Evolutionary conservation across 805 yeast genomes (phyloP).

Genomic region (Starmerella apicola): DNA sequence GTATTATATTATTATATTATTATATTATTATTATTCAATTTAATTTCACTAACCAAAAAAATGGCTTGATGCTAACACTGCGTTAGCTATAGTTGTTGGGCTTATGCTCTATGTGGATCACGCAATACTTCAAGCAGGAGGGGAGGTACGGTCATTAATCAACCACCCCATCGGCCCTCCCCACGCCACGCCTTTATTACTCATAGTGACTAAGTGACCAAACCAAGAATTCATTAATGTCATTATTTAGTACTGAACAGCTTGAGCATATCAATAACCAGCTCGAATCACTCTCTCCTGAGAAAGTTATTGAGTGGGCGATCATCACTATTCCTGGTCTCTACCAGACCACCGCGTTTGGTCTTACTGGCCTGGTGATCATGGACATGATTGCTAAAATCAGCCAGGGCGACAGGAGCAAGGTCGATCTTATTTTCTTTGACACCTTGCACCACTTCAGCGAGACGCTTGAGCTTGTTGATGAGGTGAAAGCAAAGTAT

Average conservation of each 20-base stretch:
- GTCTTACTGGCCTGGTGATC: constrained; percentile 81
- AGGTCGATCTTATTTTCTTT: constrained; percentile 66
- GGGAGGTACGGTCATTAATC: too few relatives aligned
- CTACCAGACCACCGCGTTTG: constrained; percentile 90
- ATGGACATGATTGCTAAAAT: constrained; percentile 65
- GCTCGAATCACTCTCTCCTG: constrained; percentile 46
- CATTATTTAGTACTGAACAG: constrained; percentile 32
- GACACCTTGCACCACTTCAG: constrained; percentile 91
- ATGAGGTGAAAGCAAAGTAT: constrained; percentile 45
- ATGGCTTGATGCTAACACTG: too few relatives aligned
- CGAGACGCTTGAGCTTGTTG: constrained; percentile 73
- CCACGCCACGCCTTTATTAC: too few relatives aligned
- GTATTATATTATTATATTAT: too few relatives aligned
- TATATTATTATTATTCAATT: too few relatives aligned
- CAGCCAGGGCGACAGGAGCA: constrained; percentile 24
- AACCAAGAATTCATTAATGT: too few relatives aligned
- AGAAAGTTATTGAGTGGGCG: constrained; percentile 73
- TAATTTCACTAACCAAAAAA: too few relatives aligned
- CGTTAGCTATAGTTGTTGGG: too few relatives aligned
- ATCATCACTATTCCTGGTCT: constrained; percentile 67
- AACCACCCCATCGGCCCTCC: too few relatives aligned
- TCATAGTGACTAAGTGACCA: too few relatives aligned
- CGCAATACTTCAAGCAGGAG: too few relatives aligned
- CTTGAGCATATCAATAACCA: constrained; percentile 53
- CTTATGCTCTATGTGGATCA: constrained; percentile 20